phyloP scores from a whole-genome alignment of 352 stramenopile genomes.

The Albugo candida region DNA sequence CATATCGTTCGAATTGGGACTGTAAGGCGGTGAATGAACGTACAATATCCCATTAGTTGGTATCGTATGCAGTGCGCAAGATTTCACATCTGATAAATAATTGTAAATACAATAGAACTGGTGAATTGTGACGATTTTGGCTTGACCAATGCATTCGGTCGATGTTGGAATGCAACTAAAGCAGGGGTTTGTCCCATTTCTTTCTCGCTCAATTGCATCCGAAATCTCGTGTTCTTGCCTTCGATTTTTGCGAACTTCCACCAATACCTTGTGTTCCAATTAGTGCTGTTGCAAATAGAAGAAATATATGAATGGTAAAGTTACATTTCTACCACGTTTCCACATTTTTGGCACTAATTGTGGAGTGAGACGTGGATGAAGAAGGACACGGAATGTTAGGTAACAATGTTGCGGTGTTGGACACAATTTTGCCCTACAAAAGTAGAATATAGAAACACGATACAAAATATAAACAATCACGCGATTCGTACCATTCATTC shows the following conservation, averaged over 20 bases:
- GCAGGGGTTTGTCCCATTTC: neutral
- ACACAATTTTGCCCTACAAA: slow-evolving; percentile 36
- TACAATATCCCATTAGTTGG: neutral
- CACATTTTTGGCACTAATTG: slow-evolving; percentile 58
- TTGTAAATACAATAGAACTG: slow-evolving; percentile 76
- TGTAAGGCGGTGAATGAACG: neutral
- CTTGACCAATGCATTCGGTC: slow-evolving; percentile 23
- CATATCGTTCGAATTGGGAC: slow-evolving; percentile 8
- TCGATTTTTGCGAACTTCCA: slow-evolving; percentile 58
- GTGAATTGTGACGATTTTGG: slow-evolving; percentile 38
- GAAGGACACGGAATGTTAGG: slow-evolving; percentile 46
- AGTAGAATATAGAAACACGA: neutral
- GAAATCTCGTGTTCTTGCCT: slow-evolving; percentile 20
- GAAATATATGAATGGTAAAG: slow-evolving; percentile 1
- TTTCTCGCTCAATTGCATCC: slow-evolving; percentile 3
- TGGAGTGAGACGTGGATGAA: slow-evolving; percentile 33
- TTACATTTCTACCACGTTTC: slow-evolving; percentile 42
- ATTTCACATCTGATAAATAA: slow-evolving; percentile 29
- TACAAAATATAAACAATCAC: slow-evolving; percentile 1
- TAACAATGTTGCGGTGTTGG: slow-evolving; percentile 56
- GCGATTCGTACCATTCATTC: slow-evolving; percentile 45
- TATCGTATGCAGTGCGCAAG: neutral
- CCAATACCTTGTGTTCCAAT: slow-evolving; percentile 10
- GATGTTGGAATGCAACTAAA: slow-evolving; percentile 11
- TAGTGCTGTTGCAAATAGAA: neutral